Evolutionary conservation across 1,284 basidiomycete species (phyloP).

Genomic region (Ceratobasidium sp.): DNA sequence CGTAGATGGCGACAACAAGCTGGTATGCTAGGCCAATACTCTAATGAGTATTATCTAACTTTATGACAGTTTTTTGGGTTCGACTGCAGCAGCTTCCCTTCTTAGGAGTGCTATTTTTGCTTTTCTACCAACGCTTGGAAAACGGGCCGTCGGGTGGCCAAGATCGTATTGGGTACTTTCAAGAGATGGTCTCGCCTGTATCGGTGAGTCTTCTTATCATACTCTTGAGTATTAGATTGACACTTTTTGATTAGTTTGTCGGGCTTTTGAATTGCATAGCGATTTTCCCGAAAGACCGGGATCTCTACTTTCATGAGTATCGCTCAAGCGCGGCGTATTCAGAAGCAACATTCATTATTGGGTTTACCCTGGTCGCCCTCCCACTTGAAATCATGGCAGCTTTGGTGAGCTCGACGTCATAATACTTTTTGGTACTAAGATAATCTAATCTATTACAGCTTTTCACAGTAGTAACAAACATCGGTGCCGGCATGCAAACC

Average conservation of each 20-base stretch:
- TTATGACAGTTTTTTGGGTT: slow-evolving; percentile 57
- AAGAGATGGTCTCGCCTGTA: slow-evolving; percentile 51
- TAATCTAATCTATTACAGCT: slow-evolving; percentile 16
- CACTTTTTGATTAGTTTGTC: slow-evolving; percentile 54
- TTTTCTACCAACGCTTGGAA: slow-evolving; percentile 60
- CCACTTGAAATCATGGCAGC: slow-evolving; percentile 58
- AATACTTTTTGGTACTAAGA: slow-evolving; percentile 54
- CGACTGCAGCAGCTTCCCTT: slow-evolving; percentile 59
- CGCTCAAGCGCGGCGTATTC: slow-evolving; percentile 60
- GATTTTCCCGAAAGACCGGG: slow-evolving; percentile 61
- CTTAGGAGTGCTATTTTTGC: slow-evolving; percentile 58
- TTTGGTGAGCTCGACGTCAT: slow-evolving; percentile 52
- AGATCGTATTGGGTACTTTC: slow-evolving; percentile 59
- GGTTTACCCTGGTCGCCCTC: slow-evolving; percentile 62
- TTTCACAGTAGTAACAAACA: slow-evolving; percentile 55
- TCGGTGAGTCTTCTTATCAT: slow-evolving; percentile 45
- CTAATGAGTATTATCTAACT: slow-evolving; percentile 3
- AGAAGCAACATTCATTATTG: slow-evolving; percentile 59
- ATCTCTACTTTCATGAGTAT: slow-evolving; percentile 62
- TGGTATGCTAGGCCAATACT: slow-evolving; percentile 51
- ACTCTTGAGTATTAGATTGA: neutral
- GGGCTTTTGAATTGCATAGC: slow-evolving; percentile 61
- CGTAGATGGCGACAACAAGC: slow-evolving; percentile 53
- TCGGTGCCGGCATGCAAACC: slow-evolving; percentile 61
- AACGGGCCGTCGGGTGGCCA: slow-evolving; percentile 60